These are phyloP conservation scores for Helotiales sp. DNA, from an alignment of 2,329 filamentous ascomycete species.

Conservation along the genomic window DNA sequence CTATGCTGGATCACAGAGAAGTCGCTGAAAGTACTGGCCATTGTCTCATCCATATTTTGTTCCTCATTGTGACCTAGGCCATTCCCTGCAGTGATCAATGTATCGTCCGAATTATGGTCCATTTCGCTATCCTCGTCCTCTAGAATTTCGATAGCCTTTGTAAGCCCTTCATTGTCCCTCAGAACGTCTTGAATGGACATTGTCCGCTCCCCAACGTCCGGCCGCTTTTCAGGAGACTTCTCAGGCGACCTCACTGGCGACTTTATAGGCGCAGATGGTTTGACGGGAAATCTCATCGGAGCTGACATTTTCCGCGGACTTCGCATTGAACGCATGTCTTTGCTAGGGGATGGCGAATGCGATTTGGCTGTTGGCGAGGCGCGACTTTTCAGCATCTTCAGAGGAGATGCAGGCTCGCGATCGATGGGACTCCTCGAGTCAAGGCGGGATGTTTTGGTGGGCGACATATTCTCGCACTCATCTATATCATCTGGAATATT, in stretches of 20 bases:
- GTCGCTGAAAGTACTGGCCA: conserved; percentile 59
- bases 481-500: conserved; percentile 21
- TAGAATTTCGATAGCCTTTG: conserved; percentile 61
- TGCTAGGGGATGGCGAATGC: conserved; percentile 20
- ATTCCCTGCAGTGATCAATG: conserved; percentile 31
- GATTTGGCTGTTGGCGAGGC: conserved; percentile 18
- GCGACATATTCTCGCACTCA: conserved; percentile 33
- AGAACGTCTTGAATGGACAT: conserved; percentile 51
- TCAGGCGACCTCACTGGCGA: not conserved
- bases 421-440: conserved; percentile 28
- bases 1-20: conserved; percentile 81
- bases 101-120: conserved; percentile 32
- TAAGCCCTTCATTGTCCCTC: conserved; percentile 55
- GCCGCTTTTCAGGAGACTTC: conserved; percentile 37
- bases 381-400: conserved; percentile 34
- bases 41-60: conserved; percentile 38
- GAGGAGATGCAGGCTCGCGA: conserved; percentile 26
- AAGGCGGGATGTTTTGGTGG: conserved; percentile 26
- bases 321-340: conserved; percentile 20
- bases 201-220: conserved; percentile 20
- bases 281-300: conserved; percentile 62
- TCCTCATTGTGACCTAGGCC: conserved; percentile 37
- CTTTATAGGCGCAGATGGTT: conserved; percentile 40
- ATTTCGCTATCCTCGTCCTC: conserved; percentile 47
- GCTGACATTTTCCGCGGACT: conserved; percentile 49